Conservation (phyloP, 768 basidiomycete genomes). For the Lentinula sp. region DNA sequence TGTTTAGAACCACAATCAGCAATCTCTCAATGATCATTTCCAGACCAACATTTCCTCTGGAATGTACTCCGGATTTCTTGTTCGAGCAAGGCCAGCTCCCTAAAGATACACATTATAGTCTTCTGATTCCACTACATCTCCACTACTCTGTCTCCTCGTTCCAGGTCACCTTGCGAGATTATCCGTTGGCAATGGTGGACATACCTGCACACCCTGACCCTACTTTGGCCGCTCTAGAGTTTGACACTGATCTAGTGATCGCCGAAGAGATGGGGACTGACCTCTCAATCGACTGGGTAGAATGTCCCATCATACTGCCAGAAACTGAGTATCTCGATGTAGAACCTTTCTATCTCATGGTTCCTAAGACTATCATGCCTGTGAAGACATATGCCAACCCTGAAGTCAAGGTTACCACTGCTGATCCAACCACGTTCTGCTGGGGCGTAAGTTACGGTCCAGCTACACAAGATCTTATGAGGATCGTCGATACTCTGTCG, state of each 20-base stretch:
- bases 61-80: conserved; percentile 57
- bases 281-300: conserved; percentile 64
- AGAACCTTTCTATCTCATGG: conserved; percentile 46
- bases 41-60: conserved; percentile 52
- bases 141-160: conserved; percentile 59
- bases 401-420: conserved; percentile 57
- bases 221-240: conserved; percentile 44
- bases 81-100: conserved; percentile 70
- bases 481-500: conserved; percentile 75
- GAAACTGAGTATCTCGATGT: conserved; percentile 47
- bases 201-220: conserved; percentile 46
- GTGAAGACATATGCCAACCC: conserved; percentile 89
- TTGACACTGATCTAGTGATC: conserved; percentile 75
- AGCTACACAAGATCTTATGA: conserved; percentile 81
- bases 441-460: conserved; percentile 90
- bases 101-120: conserved; percentile 60
- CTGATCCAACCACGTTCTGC: conserved; percentile 63
- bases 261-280: conserved; percentile 80
- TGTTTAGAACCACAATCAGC: conserved; percentile 62
- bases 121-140: conserved; percentile 81
- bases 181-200: conserved; percentile 80
- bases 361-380: conserved; percentile 93
- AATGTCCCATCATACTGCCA: conserved; percentile 57
- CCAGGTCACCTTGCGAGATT: conserved; percentile 70
- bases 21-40: conserved; percentile 52